phyloP scores from a whole-genome alignment of 768 basidiomycete species.

The Lactifluus piperatus region DNA sequence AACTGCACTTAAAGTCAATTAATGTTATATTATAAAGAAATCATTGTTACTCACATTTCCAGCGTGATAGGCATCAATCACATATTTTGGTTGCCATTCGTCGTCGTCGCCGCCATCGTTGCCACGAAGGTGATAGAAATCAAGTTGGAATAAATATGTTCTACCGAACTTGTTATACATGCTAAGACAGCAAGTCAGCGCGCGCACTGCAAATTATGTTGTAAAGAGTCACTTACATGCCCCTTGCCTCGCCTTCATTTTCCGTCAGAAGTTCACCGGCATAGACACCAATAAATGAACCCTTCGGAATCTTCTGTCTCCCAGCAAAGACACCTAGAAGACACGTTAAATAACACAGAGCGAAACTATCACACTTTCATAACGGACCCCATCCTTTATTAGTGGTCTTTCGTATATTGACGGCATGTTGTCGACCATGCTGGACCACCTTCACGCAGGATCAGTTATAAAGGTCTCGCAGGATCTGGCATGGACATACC shows the following conservation, averaged over 20 bases:
- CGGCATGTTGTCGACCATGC: slow-evolving; percentile 53
- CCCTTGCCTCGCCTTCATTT: slow-evolving; percentile 55
- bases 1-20: slow-evolving; percentile 43
- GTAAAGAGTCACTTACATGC: slow-evolving; percentile 40
- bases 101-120: slow-evolving; percentile 18
- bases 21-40: background rate
- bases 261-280: slow-evolving; percentile 76
- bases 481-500: slow-evolving; percentile 35
- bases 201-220: background rate
- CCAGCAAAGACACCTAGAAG: slow-evolving; percentile 61
- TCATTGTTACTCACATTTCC: slow-evolving; percentile 56
- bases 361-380: background rate
- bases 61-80: slow-evolving; percentile 82
- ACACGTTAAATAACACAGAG: slow-evolving; percentile 2
- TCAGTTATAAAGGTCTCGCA: background rate
- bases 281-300: slow-evolving; percentile 78
- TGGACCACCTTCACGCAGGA: slow-evolving; percentile 62
- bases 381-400: slow-evolving; percentile 80
- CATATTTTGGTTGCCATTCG: slow-evolving; percentile 37
- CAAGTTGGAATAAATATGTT: slow-evolving; percentile 78
- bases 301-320: slow-evolving; percentile 50
- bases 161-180: slow-evolving; percentile 65
- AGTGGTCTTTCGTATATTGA: slow-evolving; percentile 61
- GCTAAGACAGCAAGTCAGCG: slow-evolving; percentile 30
- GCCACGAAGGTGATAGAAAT: slow-evolving; percentile 56